These are phyloP conservation scores for Alternaria triticimaculans DNA, from an alignment of 2,329 filamentous ascomycete genomes.

Conservation along the genomic window DNA sequence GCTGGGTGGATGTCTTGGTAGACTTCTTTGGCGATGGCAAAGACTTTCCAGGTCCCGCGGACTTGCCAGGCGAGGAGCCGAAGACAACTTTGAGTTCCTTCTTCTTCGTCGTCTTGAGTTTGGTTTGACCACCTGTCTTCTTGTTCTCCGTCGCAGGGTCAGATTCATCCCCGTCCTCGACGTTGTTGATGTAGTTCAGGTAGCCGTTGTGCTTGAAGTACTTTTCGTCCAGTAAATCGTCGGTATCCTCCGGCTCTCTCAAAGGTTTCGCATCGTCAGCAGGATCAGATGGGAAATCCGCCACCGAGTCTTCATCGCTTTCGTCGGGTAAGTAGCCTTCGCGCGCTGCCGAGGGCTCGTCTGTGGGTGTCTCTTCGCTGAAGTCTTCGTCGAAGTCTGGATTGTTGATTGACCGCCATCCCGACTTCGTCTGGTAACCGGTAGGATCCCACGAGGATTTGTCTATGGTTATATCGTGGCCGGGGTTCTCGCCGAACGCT, in stretches of 20 bases:
- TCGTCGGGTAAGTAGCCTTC: background rate
- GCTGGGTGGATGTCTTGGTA: background rate
- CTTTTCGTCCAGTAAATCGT: background rate
- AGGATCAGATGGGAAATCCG: background rate
- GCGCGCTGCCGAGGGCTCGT: background rate
- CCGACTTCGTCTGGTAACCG: background rate
- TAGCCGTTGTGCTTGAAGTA: constrained; percentile 12
- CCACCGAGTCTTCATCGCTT: background rate
- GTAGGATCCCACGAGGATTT: background rate
- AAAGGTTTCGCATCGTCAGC: background rate
- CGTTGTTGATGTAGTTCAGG: background rate
- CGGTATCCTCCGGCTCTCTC: background rate
- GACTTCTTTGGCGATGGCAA: background rate
- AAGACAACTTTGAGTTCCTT: background rate
- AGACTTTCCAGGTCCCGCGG: background rate
- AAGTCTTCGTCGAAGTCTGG: background rate
- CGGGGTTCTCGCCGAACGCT: background rate
- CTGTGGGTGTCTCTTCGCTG: background rate
- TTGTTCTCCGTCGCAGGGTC: background rate
- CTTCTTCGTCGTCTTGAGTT: background rate
- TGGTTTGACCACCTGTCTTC: background rate
- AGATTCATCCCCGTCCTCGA: background rate
- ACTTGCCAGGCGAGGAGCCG: background rate
- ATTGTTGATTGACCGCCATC: background rate
- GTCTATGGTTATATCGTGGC: background rate